Percentiles rank a stretch among this genome's conserved stretches.
phyloP scores from a whole-genome alignment of 78 protist species.

The Dictyostelium firmibasis region DNA sequence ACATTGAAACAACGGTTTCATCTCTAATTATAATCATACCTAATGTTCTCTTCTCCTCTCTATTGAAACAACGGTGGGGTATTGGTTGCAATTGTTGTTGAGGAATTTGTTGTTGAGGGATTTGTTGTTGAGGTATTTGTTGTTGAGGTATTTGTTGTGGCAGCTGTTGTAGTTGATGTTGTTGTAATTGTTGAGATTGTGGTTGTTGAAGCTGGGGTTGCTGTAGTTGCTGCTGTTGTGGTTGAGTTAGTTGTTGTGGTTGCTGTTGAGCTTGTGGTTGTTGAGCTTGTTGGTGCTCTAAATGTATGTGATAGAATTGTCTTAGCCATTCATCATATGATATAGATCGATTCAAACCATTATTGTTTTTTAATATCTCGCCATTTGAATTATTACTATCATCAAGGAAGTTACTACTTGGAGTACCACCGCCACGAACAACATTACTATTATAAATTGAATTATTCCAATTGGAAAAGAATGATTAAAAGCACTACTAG shows the following conservation, averaged over 20 bases:
- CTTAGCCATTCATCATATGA: constrained; percentile 1
- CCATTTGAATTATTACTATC: too few relatives aligned
- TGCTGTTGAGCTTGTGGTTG: not conserved
- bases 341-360: not conserved
- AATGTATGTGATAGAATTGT: not conserved
- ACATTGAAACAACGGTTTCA: constrained; percentile 94
- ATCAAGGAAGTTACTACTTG: not conserved
- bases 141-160: too few relatives aligned
- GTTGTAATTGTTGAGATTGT: not conserved
- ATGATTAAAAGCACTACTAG: constrained; percentile 8
- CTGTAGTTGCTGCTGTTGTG: not conserved
- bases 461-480: not conserved
- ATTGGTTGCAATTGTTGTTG: too few relatives aligned
- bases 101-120: too few relatives aligned
- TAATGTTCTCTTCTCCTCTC: constrained; percentile 90
- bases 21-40: constrained; percentile 97
- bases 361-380: too few relatives aligned
- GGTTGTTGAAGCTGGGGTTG: not conserved
- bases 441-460: not conserved
- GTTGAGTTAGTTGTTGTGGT: not conserved
- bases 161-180: not conserved
- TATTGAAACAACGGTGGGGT: too few relatives aligned
- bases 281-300: not conserved
- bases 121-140: too few relatives aligned
- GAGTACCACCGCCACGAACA: not conserved